Evolutionary conservation across 106 monocot species (phyloP), one percentile per base, ranked within the genome.

Genomic region (Dactylorhiza incarnata): DNA sequence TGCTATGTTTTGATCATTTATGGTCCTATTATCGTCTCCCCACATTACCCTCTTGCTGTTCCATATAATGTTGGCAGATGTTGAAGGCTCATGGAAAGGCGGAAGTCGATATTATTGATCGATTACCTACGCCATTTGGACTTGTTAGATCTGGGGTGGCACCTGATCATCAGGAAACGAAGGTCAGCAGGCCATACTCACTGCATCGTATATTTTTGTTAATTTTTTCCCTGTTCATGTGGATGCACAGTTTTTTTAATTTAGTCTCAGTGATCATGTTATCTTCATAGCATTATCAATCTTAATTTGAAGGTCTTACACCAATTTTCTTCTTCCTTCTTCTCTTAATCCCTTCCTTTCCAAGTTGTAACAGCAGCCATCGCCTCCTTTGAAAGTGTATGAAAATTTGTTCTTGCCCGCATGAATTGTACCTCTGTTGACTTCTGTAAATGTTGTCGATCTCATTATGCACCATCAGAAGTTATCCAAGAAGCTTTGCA

Each of bases 131-230:
- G 17, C 97, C 97, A 6, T 99, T 94, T 80, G 94, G 97, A 43
- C 83, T 99, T 61, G 97, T 99, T 73, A 91, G 97, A 63, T 89
- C 91, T 6, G 97, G 97, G 61, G 97, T 94, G 12, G 97, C 97
- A 66, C 97, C 94, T 3, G 97, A 99, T 91, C 94, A 99, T 81
- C 97, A 85, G 7, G 97, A 94, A 82, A 99, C 97, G n/a, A 99
- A 99, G 93, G 97, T 94, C 61, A 80, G 59, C 26, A 13, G 13
- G 0, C 19, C 4, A 1, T 44, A 24, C 11, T 44, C 48, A 63
- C 11, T 63, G 1, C 25, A 9, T 56, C 15, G 14, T 54, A 12
- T 37, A 37, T 0, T 54, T 54, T 54, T 12, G 12, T 17, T 56
- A 17, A 46, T 72, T 72, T 71, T 71, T 43, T 0, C 70, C 6